Evolutionary conservation across 768 basidiomycete species (phyloP).

Genomic region (Leccinum aurantiacum): DNA sequence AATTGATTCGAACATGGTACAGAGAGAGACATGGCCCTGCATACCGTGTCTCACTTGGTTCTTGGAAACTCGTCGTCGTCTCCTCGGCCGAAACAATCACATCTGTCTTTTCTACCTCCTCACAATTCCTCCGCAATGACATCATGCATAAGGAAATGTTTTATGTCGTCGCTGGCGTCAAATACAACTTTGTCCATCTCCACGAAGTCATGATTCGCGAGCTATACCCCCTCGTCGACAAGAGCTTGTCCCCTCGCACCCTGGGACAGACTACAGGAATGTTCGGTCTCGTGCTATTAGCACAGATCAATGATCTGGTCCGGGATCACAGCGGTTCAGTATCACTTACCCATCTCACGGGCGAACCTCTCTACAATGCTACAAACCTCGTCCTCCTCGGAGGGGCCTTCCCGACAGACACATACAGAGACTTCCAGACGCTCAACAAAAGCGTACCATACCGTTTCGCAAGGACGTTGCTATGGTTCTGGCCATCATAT

Average conservation of each 20-base stretch:
- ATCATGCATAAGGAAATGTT: slow-evolving; percentile 13
- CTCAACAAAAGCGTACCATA: slow-evolving; percentile 20
- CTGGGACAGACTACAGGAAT: slow-evolving; percentile 12
- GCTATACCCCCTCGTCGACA: slow-evolving; percentile 26
- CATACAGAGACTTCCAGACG: slow-evolving; percentile 21
- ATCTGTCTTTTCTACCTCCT: slow-evolving; percentile 6
- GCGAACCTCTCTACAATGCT: slow-evolving; percentile 17
- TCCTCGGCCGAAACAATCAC: slow-evolving; percentile 17
- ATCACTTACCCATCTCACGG: slow-evolving; percentile 20
- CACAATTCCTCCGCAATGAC: slow-evolving; percentile 13
- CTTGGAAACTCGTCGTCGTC: slow-evolving; percentile 15
- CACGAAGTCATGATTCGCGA: slow-evolving; percentile 19
- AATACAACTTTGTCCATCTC: slow-evolving; percentile 4
- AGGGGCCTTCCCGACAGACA: slow-evolving; percentile 17
- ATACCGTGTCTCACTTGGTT: slow-evolving; percentile 21
- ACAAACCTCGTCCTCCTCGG: slow-evolving; percentile 24
- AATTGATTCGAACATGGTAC: not conserved
- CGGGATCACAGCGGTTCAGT: not conserved
- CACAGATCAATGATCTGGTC: slow-evolving; percentile 11
- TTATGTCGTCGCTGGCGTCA: slow-evolving; percentile 14
- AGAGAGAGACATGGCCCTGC: slow-evolving; percentile 18
- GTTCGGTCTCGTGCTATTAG: slow-evolving; percentile 15
- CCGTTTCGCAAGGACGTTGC: slow-evolving; percentile 15
- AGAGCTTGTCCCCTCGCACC: slow-evolving; percentile 10
- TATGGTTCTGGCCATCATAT: slow-evolving; percentile 17